Conservation (phyloP, 139 green algal genomes). For the Chlamydomonas sphaeroides region DNA sequence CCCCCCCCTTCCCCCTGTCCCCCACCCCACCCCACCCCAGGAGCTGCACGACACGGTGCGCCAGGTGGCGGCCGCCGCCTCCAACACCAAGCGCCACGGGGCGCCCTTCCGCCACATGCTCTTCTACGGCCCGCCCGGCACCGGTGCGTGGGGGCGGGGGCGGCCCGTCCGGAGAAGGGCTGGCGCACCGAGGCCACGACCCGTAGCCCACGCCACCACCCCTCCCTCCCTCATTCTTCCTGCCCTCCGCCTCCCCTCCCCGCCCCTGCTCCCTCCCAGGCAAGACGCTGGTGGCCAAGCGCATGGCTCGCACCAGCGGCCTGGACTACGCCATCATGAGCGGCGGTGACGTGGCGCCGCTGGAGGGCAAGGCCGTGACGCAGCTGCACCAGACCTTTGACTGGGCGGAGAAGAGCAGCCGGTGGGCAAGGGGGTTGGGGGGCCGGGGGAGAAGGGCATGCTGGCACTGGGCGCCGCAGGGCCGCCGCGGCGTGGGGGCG, state of each 20-base stretch:
- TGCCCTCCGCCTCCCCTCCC: not conserved
- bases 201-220: too few species aligned
- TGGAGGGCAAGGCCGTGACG: slow-evolving; percentile 89
- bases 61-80: slow-evolving; percentile 83
- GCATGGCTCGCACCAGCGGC: slow-evolving; percentile 89
- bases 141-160: not conserved
- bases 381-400: slow-evolving; percentile 99
- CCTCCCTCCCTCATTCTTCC: too few species aligned
- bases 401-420: slow-evolving; percentile 87
- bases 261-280: slow-evolving; percentile 62
- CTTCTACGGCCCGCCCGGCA: slow-evolving; percentile 68
- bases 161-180: too few species aligned
- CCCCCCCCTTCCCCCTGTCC: not conserved
- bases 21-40: slow-evolving; percentile 6
- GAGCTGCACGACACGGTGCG: slow-evolving; percentile 88
- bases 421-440: not conserved
- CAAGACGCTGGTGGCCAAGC: slow-evolving; percentile 98
- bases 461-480: not conserved
- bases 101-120: slow-evolving; percentile 98
- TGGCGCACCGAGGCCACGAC: too few species aligned
- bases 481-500: not conserved
- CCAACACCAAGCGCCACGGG: slow-evolving; percentile 93
- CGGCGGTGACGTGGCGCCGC: slow-evolving; percentile 94
- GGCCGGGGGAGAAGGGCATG: not conserved
- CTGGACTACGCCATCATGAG: slow-evolving; percentile 99